These are phyloP conservation scores for Teunomyces kruisii DNA, from an alignment of 805 yeast species.

Conservation along the genomic window DNA sequence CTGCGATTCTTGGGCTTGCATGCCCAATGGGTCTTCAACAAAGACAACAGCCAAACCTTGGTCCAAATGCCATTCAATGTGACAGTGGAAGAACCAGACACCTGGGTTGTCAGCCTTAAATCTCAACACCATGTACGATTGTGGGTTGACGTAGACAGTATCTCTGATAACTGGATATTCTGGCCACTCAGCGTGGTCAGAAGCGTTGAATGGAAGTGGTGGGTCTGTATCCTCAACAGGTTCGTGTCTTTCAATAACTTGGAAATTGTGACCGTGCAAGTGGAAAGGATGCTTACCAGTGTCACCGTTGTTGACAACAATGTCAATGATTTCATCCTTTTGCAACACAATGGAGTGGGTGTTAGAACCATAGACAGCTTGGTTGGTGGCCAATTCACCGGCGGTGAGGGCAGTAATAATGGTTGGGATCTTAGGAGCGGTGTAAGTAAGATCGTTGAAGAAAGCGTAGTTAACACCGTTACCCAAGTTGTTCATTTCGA, in stretches of 20 bases:
- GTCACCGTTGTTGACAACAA: slow-evolving; percentile 82
- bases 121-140: slow-evolving; percentile 81
- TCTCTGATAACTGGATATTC: slow-evolving; percentile 85
- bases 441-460: slow-evolving; percentile 83
- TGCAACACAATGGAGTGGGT: slow-evolving; percentile 73
- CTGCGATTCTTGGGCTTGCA: slow-evolving; percentile 54
- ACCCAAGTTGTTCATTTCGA: slow-evolving; percentile 78
- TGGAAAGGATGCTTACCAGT: slow-evolving; percentile 98
- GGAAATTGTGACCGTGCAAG: slow-evolving; percentile 92
- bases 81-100: slow-evolving; percentile 99
- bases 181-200: slow-evolving; percentile 50
- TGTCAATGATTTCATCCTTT: slow-evolving; percentile 68
- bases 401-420: slow-evolving; percentile 76
- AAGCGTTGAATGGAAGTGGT: slow-evolving; percentile 58
- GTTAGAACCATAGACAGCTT: slow-evolving; percentile 70
- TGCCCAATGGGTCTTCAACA: slow-evolving; percentile 77
- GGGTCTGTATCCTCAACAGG: slow-evolving; percentile 53
- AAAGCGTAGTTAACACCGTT: slow-evolving; percentile 95
- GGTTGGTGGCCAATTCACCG: slow-evolving; percentile 56
- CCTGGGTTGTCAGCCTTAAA: slow-evolving; percentile 96
- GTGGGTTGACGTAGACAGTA: slow-evolving; percentile 72
- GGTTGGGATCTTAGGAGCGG: slow-evolving; percentile 82
- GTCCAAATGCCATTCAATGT: slow-evolving; percentile 95
- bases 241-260: slow-evolving; percentile 70
- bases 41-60: slow-evolving; percentile 87